A percentile compares a stretch with the other conserved stretches of the same genome.
Evolutionary conservation across 257 asterid species (phyloP).

Genomic region (Salvia hispanica): DNA sequence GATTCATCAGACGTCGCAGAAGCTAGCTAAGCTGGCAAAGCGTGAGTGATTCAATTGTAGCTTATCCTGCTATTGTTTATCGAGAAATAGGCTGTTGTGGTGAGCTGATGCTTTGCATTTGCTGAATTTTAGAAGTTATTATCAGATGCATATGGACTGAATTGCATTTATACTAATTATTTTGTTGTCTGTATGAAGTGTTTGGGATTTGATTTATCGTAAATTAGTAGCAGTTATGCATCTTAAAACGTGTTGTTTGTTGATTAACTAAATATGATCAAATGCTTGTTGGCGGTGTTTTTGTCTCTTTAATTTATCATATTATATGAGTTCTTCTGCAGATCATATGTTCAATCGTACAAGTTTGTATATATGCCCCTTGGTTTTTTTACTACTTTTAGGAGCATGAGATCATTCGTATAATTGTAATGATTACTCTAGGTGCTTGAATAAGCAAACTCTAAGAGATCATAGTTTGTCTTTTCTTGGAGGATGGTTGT

Average conservation of each 20-base stretch:
- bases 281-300: not conserved
- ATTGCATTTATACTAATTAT: constrained; percentile 9
- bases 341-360: not conserved
- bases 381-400: not conserved
- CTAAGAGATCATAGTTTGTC: not conserved
- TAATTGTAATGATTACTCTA: not conserved
- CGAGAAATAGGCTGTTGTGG: constrained; percentile 4
- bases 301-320: not conserved
- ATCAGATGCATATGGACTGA: not conserved
- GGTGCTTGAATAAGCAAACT: constrained; percentile 12
- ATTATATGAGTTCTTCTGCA: not conserved
- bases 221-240: not conserved
- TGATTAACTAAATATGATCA: not conserved
- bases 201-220: constrained; percentile 3
- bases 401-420: not conserved
- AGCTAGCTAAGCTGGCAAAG: constrained; percentile 87
- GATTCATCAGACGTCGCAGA: constrained; percentile 92
- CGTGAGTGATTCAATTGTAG: constrained; percentile 46
- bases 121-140: not conserved
- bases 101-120: not conserved
- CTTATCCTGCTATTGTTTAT: constrained; percentile 12
- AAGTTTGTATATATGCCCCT: not conserved
- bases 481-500: constrained; percentile 11
- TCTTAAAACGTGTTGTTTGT: constrained; percentile 11
- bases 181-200: not conserved